phyloP scores from a whole-genome alignment of 202 grass and related monocot genomes.

The Bolboschoenoplectus hybrid region DNA sequence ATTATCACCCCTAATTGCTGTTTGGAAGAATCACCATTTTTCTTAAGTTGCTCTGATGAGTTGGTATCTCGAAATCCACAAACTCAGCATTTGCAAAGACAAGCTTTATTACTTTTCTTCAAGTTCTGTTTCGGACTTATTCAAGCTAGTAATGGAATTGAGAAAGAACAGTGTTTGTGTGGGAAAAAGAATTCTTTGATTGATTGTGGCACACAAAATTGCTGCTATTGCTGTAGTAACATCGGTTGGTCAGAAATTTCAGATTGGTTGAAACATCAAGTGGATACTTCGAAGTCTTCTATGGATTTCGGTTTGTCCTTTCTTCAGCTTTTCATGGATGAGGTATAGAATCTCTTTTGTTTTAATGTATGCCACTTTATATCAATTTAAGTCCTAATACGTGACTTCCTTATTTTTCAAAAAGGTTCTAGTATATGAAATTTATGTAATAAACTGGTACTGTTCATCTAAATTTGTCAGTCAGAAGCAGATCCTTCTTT shows the following conservation, averaged over 20 bases:
- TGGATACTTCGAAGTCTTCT: slow-evolving; percentile 54
- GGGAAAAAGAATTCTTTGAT: slow-evolving; percentile 44
- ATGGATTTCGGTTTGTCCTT: slow-evolving; percentile 61
- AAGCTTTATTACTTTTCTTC: slow-evolving; percentile 66
- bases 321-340: slow-evolving; percentile 84
- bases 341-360: slow-evolving; percentile 53
- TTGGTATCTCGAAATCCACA: slow-evolving; percentile 46
- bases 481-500: slow-evolving; percentile 33
- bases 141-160: slow-evolving; percentile 45
- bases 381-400: slow-evolving; percentile 4
- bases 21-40: slow-evolving; percentile 84
- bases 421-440: not conserved
- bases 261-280: slow-evolving; percentile 70
- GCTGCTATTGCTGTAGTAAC: slow-evolving; percentile 49
- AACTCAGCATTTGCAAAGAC: slow-evolving; percentile 70
- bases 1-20: slow-evolving; percentile 48
- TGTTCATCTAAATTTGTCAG: slow-evolving; percentile 29
- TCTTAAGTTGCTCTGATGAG: slow-evolving; percentile 39
- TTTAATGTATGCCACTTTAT: slow-evolving; percentile 21
- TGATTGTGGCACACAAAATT: slow-evolving; percentile 43
- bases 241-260: slow-evolving; percentile 69
- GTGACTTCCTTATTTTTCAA: not conserved
- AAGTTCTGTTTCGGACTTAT: slow-evolving; percentile 64
- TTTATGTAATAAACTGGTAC: slow-evolving; percentile 15
- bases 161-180: slow-evolving; percentile 51